Evolutionary conservation across 495 filamentous ascomycete species (phyloP), one percentile per base, ranked within the genome.

Genomic region (Daldinia caldariorum): DNA sequence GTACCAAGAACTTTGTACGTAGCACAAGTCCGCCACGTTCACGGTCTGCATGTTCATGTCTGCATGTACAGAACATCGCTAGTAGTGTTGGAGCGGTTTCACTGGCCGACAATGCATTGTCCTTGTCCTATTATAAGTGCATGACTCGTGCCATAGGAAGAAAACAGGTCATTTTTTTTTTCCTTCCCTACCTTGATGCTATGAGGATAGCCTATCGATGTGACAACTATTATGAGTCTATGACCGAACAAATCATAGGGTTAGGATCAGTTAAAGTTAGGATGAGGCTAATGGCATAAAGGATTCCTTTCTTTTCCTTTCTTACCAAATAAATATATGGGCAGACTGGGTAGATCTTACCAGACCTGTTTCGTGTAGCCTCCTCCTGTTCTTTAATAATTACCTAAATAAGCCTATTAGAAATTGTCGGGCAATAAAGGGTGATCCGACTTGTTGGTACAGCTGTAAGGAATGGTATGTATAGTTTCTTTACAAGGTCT

Each of bases 11-110:
- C 70, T 67, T 67, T n/a, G 61, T 43, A 55, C 18, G 70, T 69
- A 53, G 49, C 65, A 72, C 70, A 50, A 66, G 53, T 32, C 65
- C 29, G 65, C 70, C 70, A 72, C 61, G 70, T 69, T 72, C 70
- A 60, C 60, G n/a, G 34, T 35, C 34, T 35, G 34, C 34, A 35
- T 35, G 63, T 65, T 72, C 70, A 60, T 67, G 34, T 35, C 34
- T 35, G 34, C 34, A 35, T 35, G 63, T 65, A 58, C 47, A 72
- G 56, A 45, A 68, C 57, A 68, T 59, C 41, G 57, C 31, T 68
- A 66, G 39, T 55, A 5, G 34, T 35, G 32, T 60, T 68, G 26
- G 64, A 57, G 47, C 43, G 49, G 45, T 57, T 34, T 51, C 56
- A 58, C 63, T 32, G 70, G 51, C 51, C 14, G 49, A 65, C 60